Percentiles rank a stretch among this genome's conserved stretches.
These are phyloP conservation scores for Pythium diclinum DNA, from an alignment of 352 stramenopile species.

Conservation along the genomic window DNA sequence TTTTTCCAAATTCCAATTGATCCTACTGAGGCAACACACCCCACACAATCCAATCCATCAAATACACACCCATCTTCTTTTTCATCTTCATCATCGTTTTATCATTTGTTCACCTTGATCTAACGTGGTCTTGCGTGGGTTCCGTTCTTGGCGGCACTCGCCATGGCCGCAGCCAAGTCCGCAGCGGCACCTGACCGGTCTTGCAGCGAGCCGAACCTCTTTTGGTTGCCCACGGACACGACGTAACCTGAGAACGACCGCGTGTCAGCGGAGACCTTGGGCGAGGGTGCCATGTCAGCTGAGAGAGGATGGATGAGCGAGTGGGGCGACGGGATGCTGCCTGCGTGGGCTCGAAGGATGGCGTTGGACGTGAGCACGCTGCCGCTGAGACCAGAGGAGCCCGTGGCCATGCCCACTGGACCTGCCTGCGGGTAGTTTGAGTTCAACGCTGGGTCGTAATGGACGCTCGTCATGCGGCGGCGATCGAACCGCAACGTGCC, in stretches of 20 bases:
- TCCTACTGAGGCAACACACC: slow-evolving; percentile 70
- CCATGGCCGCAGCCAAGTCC: slow-evolving; percentile 16
- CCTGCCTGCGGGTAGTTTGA: slow-evolving; percentile 9
- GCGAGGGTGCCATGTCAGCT: slow-evolving; percentile 24
- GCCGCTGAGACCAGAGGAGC: slow-evolving; percentile 15
- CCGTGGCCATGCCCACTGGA: slow-evolving; percentile 23
- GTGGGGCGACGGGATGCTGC: slow-evolving; percentile 19
- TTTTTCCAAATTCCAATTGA: slow-evolving; percentile 83
- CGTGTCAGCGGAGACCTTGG: slow-evolving; percentile 6
- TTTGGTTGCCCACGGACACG: slow-evolving; percentile 45
- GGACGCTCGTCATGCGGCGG: slow-evolving; percentile 44
- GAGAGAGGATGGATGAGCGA: slow-evolving; percentile 40
- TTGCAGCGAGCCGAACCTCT: slow-evolving; percentile 36
- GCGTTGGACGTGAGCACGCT: slow-evolving; percentile 46
- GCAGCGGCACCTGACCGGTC: slow-evolving; percentile 7
- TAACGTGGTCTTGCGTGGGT: slow-evolving; percentile 8
- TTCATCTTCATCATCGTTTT: not conserved
- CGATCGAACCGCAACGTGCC: slow-evolving; percentile 41
- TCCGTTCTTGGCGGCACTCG: slow-evolving; percentile 8
- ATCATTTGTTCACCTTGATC: not conserved
- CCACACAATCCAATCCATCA: slow-evolving; percentile 25
- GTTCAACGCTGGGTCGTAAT: slow-evolving; percentile 50
- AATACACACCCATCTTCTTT: not conserved
- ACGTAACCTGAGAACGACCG: slow-evolving; percentile 46
- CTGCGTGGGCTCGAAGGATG: slow-evolving; percentile 36